Evolutionary conservation across 306 rosid genomes (phyloP), one percentile per base, ranked within the genome.

Genomic region (Potentilla sterilis): DNA sequence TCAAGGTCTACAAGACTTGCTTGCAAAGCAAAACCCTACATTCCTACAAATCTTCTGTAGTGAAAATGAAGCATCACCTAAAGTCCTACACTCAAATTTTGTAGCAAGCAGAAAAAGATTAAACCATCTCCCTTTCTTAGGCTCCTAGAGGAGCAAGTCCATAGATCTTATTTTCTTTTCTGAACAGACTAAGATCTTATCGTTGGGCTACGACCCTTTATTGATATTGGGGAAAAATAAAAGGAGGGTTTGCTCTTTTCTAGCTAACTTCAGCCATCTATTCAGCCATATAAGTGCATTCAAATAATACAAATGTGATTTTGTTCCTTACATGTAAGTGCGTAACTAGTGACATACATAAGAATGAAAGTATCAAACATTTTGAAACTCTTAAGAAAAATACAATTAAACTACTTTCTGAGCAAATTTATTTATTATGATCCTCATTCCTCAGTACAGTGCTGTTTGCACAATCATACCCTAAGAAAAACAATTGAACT

Each of bases 381-480:
- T 7, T n/a, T 2, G 28, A 19, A 19, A 47, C 51, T 47, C 22
- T 43, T 1, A n/a, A 19, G 4, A 24, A 55, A 55, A 40, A 18
- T 15, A 32, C 2, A 34, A 8, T 65, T 47, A 7, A 28, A 9
- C 18, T 5, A 38, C 16, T 38, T 40, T 38, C 47, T 65, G 46
- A 65, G 28, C 32, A 65, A 38, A 65, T 38, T 35, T 19, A 65
- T 38, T 35, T 19, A 65, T 65, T 65, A 65, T 65, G 69, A 65
- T 65, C 69, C 47, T 65, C 69, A 38, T 65, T 65, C 69, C 69
- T 65, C 69, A 19, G 47, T 38, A 65, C 69, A 65, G 38, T 65
- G 47, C 44, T 37, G 69, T 34, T 65, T 64, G 69, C 46, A 64
- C 6, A 38, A 37, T 65, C 69, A 38, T 65, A 38, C 47, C 69